Evolutionary conservation across 768 basidiomycete genomes (phyloP).

Genomic region (Phaeotremella fagi): DNA sequence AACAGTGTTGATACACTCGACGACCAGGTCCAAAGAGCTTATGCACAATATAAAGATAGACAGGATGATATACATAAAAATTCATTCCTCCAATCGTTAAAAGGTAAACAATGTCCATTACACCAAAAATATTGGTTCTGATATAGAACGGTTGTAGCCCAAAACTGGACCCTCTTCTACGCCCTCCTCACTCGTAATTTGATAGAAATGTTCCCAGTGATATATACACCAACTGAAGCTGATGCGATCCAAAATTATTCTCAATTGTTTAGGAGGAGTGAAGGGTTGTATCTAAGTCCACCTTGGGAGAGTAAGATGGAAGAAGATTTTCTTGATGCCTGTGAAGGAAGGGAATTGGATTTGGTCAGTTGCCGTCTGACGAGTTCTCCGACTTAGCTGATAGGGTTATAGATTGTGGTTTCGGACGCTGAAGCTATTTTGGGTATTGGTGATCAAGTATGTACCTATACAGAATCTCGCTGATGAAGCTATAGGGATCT

Average conservation of each 20-base stretch:
- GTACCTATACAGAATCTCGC: neutral
- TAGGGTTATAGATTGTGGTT: constrained; percentile 45
- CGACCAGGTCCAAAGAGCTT: constrained; percentile 70
- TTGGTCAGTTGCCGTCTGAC: constrained; percentile 22
- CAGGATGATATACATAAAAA: constrained; percentile 59
- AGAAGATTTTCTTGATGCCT: constrained; percentile 63
- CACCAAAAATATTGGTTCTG: no score
- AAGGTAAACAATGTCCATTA: constrained; percentile 17
- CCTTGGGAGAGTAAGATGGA: constrained; percentile 65
- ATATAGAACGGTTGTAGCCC: no score
- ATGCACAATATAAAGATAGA: constrained; percentile 55
- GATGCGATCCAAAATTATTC: constrained; percentile 81
- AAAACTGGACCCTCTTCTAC: constrained; percentile 67
- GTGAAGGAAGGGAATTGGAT: constrained; percentile 39
- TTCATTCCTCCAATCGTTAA: constrained; percentile 54
- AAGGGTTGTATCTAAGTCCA: constrained; percentile 68
- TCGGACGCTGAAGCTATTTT: constrained; percentile 47
- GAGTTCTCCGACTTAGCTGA: no score
- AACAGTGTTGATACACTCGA: constrained; percentile 61
- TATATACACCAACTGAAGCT: constrained; percentile 53
- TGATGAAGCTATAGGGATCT: constrained; percentile 24
- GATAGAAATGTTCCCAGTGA: constrained; percentile 53
- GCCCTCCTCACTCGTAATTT: constrained; percentile 59
- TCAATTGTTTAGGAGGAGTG: constrained; percentile 69
- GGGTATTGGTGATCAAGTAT: constrained; percentile 43